These are phyloP conservation scores for Omphalotus guepiniiformis DNA, from an alignment of 768 basidiomycete species.

Conservation along the genomic window DNA sequence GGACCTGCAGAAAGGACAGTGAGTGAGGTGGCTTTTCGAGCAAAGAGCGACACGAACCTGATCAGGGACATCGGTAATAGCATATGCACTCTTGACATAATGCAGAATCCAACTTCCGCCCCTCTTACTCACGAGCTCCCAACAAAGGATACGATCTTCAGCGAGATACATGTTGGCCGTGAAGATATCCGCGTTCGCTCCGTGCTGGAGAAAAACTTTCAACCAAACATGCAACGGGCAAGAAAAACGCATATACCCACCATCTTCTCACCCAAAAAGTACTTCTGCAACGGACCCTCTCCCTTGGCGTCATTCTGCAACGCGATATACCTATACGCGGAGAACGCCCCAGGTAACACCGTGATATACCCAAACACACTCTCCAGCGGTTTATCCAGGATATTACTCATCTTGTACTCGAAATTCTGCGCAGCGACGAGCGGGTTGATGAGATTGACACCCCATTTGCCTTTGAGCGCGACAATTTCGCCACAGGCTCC, in stretches of 20 bases:
- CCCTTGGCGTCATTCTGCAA: constrained; percentile 81
- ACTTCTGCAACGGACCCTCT: constrained; percentile 89
- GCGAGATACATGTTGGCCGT: constrained; percentile 97
- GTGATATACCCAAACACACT: constrained; percentile 92
- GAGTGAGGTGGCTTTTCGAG: neutral
- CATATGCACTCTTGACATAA: constrained; percentile 94
- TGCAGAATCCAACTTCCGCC: constrained; percentile 88
- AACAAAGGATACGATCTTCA: constrained; percentile 92
- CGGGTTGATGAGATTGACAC: constrained; percentile 77
- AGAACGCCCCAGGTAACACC: constrained; percentile 90
- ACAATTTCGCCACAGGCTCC: constrained; percentile 98
- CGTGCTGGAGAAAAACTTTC: constrained; percentile 42
- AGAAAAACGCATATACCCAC: constrained; percentile 28
- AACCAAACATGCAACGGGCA: constrained; percentile 1
- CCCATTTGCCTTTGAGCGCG: constrained; percentile 82
- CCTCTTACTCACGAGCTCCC: constrained; percentile 96
- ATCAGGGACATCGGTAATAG: constrained; percentile 90
- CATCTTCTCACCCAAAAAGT: constrained; percentile 97
- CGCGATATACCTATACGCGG: constrained; percentile 88
- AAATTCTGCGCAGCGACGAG: constrained; percentile 91
- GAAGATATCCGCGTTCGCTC: constrained; percentile 84
- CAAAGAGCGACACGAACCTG: constrained; percentile 41
- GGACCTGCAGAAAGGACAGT: constrained; percentile 48
- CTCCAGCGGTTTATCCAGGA: constrained; percentile 88
- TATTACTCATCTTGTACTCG: constrained; percentile 93